phyloP scores from a whole-genome alignment of 768 basidiomycete species.

The Boletellus emodensis region DNA sequence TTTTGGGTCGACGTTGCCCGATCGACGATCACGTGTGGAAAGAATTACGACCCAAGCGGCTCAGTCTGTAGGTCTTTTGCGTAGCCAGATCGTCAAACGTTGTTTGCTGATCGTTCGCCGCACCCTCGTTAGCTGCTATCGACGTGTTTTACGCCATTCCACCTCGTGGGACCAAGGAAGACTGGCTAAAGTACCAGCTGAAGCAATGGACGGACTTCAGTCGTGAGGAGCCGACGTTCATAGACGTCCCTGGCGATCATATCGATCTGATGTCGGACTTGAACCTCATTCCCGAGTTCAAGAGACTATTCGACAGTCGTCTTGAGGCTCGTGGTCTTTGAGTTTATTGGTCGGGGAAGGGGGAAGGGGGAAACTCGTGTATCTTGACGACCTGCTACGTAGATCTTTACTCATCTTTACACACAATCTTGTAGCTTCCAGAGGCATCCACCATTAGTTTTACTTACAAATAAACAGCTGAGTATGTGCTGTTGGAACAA shows the following conservation, averaged over 20 bases:
- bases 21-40: constrained; percentile 30
- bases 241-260: constrained; percentile 26
- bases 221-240: constrained; percentile 20
- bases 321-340: constrained; percentile 26
- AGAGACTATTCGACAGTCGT: constrained; percentile 24
- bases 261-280: constrained; percentile 29
- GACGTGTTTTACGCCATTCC: constrained; percentile 30
- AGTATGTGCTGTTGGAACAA: no score
- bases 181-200: constrained; percentile 29
- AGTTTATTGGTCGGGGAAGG: background rate
- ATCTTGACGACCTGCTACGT: no score
- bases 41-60: constrained; percentile 21
- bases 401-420: no score
- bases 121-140: constrained; percentile 6
- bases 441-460: no score
- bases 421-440: no score
- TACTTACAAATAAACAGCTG: no score
- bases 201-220: constrained; percentile 24
- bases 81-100: no score
- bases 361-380: no score
- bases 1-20: constrained; percentile 31
- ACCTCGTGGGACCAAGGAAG: constrained; percentile 24
- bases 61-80: constrained; percentile 25
- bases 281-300: constrained; percentile 27
- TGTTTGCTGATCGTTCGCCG: background rate